Evolutionary conservation across 768 basidiomycete species (phyloP), one percentile per base, ranked within the genome.

Genomic region (Cystofilobasidium bisporidii): DNA sequence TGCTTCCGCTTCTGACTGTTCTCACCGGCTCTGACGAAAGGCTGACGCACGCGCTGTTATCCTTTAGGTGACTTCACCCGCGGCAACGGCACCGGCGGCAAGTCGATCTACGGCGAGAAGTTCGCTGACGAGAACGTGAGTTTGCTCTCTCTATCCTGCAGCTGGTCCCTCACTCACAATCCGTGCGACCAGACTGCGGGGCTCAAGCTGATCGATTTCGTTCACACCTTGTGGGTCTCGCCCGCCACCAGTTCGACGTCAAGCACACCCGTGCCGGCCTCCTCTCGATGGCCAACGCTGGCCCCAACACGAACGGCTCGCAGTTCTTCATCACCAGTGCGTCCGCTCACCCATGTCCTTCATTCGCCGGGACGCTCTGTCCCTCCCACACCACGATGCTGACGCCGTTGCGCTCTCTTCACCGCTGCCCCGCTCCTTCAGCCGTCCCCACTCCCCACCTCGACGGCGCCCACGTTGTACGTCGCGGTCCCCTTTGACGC

Each of bases 191-290:
- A n/a, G n/a, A n/a, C n/a, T n/a, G n/a, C n/a, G n/a, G n/a, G n/a
- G n/a, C n/a, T n/a, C n/a, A n/a, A n/a, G n/a, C n/a, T n/a, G n/a
- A n/a, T n/a, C n/a, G n/a, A n/a, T n/a, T n/a, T n/a, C n/a, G n/a
- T 9, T 9, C 9, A 41, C 40, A 9, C 40, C 40, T 41, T 41
- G 40, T 17, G 9, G 4, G 18, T 22, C 47, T 32, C 62, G 69
- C 91, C 86, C 93, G 97, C 73, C 93, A 96, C 79, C 97, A 91
- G 77, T 98, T 98, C 74, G 81, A 83, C 64, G 85, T 91, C 73
- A 93, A 92, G 75, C 94, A 99, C 74, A 83, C 80, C 1, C 87
- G 82, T 1, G 85, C 92, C 0, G 93, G 93, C 2, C 79, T 97
- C 33, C 78, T 98, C 32, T 93, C 90, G 45, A 97, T 98, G 93